A percentile compares a stretch with the other conserved stretches of the same genome.
Conservation (phyloP, 108 stramenopile species). For the Discostella stelligeroides region DNA sequence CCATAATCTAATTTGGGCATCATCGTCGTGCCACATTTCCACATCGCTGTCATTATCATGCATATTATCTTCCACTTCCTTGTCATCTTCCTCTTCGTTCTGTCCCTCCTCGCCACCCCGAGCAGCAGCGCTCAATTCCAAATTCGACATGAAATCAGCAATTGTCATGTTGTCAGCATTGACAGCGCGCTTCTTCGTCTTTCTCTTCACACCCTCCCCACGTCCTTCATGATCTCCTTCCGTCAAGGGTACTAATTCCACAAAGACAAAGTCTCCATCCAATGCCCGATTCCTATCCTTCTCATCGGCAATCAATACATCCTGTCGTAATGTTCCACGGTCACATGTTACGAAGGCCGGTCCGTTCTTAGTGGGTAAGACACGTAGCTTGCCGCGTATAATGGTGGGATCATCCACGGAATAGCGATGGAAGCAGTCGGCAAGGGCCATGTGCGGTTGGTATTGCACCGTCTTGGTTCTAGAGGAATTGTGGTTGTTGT, state of each 20-base stretch:
- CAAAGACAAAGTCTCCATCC: conserved; percentile 88
- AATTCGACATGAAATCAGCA: conserved; percentile 29
- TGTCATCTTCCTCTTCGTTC: conserved; percentile 30
- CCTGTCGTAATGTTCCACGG: conserved; percentile 63
- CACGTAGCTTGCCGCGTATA: conserved; percentile 71
- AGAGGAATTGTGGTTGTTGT: not conserved
- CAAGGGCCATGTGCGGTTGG: conserved; percentile 42
- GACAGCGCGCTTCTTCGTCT: no score
- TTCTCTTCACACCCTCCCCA: no score
- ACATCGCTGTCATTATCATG: conserved; percentile 15
- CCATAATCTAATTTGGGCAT: conserved; percentile 75
- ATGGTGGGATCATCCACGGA: conserved; percentile 50
- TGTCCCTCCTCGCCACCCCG: conserved; percentile 4
- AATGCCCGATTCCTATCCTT: conserved; percentile 79
- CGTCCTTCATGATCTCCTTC: conserved; percentile 34
- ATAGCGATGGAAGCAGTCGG: conserved; percentile 60
- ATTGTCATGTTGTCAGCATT: no score
- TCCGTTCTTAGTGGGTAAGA: conserved; percentile 53
- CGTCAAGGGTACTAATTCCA: conserved; percentile 60
- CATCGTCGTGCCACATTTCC: conserved; percentile 81
- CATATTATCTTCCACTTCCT: conserved; percentile 25
- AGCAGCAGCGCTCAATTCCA: no score
- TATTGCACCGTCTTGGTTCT: conserved; percentile 44
- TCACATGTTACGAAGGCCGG: conserved; percentile 82
- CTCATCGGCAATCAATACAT: conserved; percentile 68